Evolutionary conservation across 2,329 filamentous ascomycete genomes (phyloP).

Genomic region (Aspergillus niger): DNA sequence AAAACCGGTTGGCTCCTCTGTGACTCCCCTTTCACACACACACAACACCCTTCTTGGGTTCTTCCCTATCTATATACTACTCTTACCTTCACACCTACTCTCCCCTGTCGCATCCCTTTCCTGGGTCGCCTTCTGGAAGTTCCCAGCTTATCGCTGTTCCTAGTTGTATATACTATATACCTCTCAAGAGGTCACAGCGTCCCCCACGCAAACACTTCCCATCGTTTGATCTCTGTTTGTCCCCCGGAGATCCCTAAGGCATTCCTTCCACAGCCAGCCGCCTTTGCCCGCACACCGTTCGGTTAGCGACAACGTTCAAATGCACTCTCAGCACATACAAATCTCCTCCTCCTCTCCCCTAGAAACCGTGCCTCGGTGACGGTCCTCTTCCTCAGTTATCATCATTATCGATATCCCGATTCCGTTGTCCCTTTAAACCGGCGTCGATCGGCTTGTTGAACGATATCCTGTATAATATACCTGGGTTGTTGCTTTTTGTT

Average conservation of each 20-base stretch:
- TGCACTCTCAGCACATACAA: constrained; percentile 45
- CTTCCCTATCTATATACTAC: neutral
- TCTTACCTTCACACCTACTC: neutral
- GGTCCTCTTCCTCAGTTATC: constrained; percentile 26
- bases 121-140: constrained; percentile 1
- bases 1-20: constrained; percentile 12
- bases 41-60: constrained; percentile 3
- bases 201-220: neutral
- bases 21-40: neutral
- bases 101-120: neutral
- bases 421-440: constrained; percentile 30
- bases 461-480: constrained; percentile 52
- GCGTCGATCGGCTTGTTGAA: constrained; percentile 39
- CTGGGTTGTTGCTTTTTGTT: constrained; percentile 31
- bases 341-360: constrained; percentile 44
- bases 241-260: neutral
- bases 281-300: constrained; percentile 21
- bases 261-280: constrained; percentile 11
- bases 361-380: constrained; percentile 48
- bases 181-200: neutral
- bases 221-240: constrained; percentile 6
- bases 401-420: constrained; percentile 23
- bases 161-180: neutral
- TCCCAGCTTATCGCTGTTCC: neutral
- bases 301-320: constrained; percentile 45